Evolutionary conservation across 1,284 basidiomycete species (phyloP), one percentile per base, ranked within the genome.

Genomic region (Boletus holoroseus): DNA sequence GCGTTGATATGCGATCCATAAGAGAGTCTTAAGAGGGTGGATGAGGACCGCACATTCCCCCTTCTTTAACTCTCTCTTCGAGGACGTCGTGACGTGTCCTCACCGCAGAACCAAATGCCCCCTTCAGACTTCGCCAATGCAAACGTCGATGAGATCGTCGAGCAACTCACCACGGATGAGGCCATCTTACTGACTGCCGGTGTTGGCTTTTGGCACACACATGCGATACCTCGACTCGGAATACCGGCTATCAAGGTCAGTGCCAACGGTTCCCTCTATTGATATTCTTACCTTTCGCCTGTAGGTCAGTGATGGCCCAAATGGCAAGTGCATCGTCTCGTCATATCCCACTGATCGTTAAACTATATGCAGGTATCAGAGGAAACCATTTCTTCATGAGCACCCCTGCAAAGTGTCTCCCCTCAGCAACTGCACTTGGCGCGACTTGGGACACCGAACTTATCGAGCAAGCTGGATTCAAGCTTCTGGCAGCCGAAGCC

Each of bases 141-240:
- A 5, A 67, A 82, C 60, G 71, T 88, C 47, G 71, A 78, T 53
- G 73, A 79, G 43, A 68, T 86, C 47, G 72, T 88, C 46, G 76
- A 80, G n/a, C 71, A 79, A 51, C 69, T 88, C 54, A 85, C 83
- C 1, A 82, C 77, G 0, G 83, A 86, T 36, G 85, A 88, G 60
- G 79, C 85, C 3, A 87, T 88, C 57, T 69, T 73, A 18, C 72
- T 90, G 24, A 82, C 79, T 12, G 82, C 82, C 4, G 87, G 86
- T 31, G 82, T 83, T 26, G 85, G 85, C 20, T 82, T 84, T 62
- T 89, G 87, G 88, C 80, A 86, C 62, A 89, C 87, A 0, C 77
- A 81, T 50, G 73, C 72, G 7, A 68, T 89, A 18, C 76, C 81
- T 8, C 71, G 85, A 7, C 72, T 88, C 2, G 81, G 81, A 0